phyloP scores from a whole-genome alignment of 805 yeast species.

The Sugiyamaella americana region DNA sequence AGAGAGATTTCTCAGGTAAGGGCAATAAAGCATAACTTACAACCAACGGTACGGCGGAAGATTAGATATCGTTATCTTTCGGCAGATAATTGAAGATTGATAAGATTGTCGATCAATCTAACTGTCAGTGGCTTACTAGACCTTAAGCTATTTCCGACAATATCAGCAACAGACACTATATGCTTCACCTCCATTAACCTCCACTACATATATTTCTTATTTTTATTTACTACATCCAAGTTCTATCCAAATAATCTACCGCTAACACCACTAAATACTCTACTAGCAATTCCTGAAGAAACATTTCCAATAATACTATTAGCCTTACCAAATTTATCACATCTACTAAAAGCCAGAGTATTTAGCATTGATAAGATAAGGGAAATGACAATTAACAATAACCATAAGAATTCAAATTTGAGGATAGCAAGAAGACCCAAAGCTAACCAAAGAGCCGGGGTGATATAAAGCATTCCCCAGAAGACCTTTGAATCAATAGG shows the following conservation, averaged over 20 bases:
- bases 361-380: conserved; percentile 70
- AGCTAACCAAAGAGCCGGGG: conserved; percentile 71
- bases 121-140: no score
- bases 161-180: no score
- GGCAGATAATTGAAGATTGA: no score
- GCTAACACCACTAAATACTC: conserved; percentile 8
- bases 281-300: conserved; percentile 14
- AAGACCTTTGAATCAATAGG: conserved; percentile 88
- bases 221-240: neutral
- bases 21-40: no score
- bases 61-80: no score
- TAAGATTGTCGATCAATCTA: no score
- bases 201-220: no score
- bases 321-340: conserved; percentile 89
- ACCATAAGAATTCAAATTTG: conserved; percentile 63
- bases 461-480: conserved; percentile 70
- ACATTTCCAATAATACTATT: conserved; percentile 49
- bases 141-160: no score
- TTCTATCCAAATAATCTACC: conserved; percentile 4
- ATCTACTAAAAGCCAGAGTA: conserved; percentile 82
- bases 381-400: conserved; percentile 53
- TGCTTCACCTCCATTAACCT: no score
- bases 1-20: no score
- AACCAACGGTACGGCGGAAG: no score
- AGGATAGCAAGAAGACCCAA: conserved; percentile 73